Conservation (phyloP, 2,329 filamentous ascomycete species). For the Fusarium buxicola region DNA sequence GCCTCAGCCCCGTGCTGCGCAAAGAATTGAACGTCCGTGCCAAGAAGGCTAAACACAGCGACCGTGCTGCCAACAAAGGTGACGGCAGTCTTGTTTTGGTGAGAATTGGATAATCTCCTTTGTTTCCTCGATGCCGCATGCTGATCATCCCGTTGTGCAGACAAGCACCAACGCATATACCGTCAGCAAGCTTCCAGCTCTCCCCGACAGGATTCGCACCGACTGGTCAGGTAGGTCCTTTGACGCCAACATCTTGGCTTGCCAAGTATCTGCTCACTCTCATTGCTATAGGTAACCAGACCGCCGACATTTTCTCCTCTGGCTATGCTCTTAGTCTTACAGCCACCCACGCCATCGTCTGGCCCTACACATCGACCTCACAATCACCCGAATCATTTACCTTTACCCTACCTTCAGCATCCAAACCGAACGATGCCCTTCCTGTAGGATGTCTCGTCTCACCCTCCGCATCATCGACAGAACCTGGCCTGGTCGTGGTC, state of each 20-base stretch:
- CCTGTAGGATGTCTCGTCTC: constrained; percentile 87
- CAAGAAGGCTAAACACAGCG: constrained; percentile 71
- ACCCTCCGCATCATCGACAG: constrained; percentile 78
- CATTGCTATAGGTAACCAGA: constrained; percentile 65
- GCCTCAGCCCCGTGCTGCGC: constrained; percentile 52
- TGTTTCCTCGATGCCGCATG: constrained; percentile 29
- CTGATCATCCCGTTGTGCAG: constrained; percentile 57
- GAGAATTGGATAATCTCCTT: constrained; percentile 43
- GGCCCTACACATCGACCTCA: constrained; percentile 82
- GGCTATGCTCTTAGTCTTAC: constrained; percentile 86
- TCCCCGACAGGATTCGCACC: constrained; percentile 80
- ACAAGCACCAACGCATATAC: constrained; percentile 87
- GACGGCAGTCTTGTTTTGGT: constrained; percentile 76
- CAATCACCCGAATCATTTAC: constrained; percentile 81
- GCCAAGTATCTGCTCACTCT: constrained; percentile 27
- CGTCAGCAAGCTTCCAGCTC: constrained; percentile 84
- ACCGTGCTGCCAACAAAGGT: constrained; percentile 71
- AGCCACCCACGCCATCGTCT: constrained; percentile 84
- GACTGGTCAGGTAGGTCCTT: constrained; percentile 71
- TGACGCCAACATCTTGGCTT: neutral
- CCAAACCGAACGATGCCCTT: constrained; percentile 75
- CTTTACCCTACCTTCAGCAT: constrained; percentile 81
- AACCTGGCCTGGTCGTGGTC: constrained; percentile 87
- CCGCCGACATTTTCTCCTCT: constrained; percentile 73
- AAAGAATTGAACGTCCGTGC: constrained; percentile 70